Evolutionary conservation across 768 basidiomycete species (phyloP).

Genomic region (Phanerochaete carnosa): DNA sequence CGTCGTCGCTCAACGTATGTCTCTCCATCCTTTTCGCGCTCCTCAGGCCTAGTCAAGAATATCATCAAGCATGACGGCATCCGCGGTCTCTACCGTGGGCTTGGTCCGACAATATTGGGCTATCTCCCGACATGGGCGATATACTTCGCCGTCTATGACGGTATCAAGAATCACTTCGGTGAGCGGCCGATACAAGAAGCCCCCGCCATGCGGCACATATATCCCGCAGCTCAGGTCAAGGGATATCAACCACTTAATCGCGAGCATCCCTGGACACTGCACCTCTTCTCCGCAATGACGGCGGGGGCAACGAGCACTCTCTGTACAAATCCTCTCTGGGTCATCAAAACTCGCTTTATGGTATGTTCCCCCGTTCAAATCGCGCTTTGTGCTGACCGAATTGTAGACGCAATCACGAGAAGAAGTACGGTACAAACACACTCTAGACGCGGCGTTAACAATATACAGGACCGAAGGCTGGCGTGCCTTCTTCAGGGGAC

Average conservation of each 20-base stretch:
- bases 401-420: slow-evolving; percentile 76
- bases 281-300: slow-evolving; percentile 93
- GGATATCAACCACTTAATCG: slow-evolving; percentile 79
- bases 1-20: slow-evolving; percentile 21
- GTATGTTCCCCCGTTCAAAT: slow-evolving; percentile 39
- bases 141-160: slow-evolving; percentile 97
- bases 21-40: slow-evolving; percentile 4
- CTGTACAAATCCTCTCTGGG: slow-evolving; percentile 96
- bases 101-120: slow-evolving; percentile 93
- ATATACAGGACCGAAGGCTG: slow-evolving; percentile 90
- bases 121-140: slow-evolving; percentile 99
- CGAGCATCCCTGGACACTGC: slow-evolving; percentile 82
- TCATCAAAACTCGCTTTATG: slow-evolving; percentile 99
- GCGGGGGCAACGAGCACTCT: slow-evolving; percentile 93
- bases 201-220: slow-evolving; percentile 45
- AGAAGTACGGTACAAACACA: slow-evolving; percentile 82
- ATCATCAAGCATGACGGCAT: slow-evolving; percentile 70
- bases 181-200: slow-evolving; percentile 49
- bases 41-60: slow-evolving; percentile 48
- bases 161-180: slow-evolving; percentile 83
- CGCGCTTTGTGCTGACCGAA: not conserved
- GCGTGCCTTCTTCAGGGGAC: slow-evolving; percentile 89
- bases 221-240: slow-evolving; percentile 81
- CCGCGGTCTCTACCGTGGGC: slow-evolving; percentile 91
- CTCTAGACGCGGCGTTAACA: slow-evolving; percentile 82